Evolutionary conservation across 768 basidiomycete species (phyloP), one percentile per base, ranked within the genome.

Genomic region (Dioszegia hungarica): DNA sequence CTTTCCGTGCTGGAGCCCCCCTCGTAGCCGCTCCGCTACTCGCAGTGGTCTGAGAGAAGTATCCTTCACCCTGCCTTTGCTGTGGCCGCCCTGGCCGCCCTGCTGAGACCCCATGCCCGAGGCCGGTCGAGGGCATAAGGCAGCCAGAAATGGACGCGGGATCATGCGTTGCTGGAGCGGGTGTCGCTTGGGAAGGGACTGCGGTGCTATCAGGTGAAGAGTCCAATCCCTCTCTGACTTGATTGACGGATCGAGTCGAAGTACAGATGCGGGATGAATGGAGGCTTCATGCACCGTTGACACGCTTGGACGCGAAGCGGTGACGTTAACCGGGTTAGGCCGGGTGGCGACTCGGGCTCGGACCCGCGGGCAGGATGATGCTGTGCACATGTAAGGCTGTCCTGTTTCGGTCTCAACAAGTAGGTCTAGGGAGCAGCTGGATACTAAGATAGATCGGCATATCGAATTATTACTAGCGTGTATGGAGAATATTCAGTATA

Each of bases 121-220:
- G 27, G 8, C 15, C 28, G 25, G 45, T 46, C 45, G 45, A 46
- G 45, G 45, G 45, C 45, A 46, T 46, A 46, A 29, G 45, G 45
- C n/a, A 31, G 28, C 19, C 8, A 20, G n/a, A n/a, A 15, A 15
- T 28, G 25, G 45, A 46, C 25, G 11, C 4, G 25, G 45, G 45
- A 8, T 28, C 45, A 46, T 46, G 17, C 4, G 45, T 27, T 46
- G 45, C 41, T 22, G 22, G 3, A 43, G 41, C 41, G 41, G n/a
- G n/a, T 17, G 8, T 40, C 39, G 39, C 14, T 9, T n/a, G n/a
- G n/a, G n/a, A n/a, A n/a, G n/a, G n/a, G n/a, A n/a, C n/a, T n/a
- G n/a, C n/a, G n/a, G n/a, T n/a, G n/a, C n/a, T n/a, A n/a, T n/a
- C n/a, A n/a, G n/a, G n/a, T n/a, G n/a, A n/a, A n/a, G n/a, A n/a